Evolutionary conservation across 2,329 filamentous ascomycete species (phyloP).

Genomic region (Colletotrichum kahawae): DNA sequence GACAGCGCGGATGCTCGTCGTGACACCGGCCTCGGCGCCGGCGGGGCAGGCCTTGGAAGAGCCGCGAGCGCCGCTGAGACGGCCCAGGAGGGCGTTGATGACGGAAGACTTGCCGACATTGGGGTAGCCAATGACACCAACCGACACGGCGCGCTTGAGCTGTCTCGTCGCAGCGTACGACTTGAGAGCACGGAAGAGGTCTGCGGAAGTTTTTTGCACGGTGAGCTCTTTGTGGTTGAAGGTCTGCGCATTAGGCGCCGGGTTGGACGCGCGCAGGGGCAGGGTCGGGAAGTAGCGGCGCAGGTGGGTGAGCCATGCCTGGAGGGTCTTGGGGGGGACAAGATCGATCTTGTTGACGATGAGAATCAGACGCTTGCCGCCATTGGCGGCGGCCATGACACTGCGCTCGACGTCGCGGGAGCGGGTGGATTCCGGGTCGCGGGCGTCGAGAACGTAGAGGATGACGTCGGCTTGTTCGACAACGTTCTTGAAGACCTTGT

Average conservation of each 20-base stretch:
- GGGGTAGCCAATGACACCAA: slow-evolving; percentile 93
- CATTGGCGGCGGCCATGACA: slow-evolving; percentile 85
- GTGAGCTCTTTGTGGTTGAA: slow-evolving; percentile 93
- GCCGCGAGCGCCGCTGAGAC: slow-evolving; percentile 71
- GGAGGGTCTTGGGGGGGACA: slow-evolving; percentile 80
- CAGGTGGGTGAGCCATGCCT: slow-evolving; percentile 83
- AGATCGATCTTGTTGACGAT: slow-evolving; percentile 97
- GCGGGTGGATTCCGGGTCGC: slow-evolving; percentile 88
- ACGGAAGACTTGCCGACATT: slow-evolving; percentile 97
- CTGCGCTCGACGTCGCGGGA: slow-evolving; percentile 90
- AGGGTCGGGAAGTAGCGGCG: slow-evolving; percentile 91
- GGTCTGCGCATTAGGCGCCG: slow-evolving; percentile 83
- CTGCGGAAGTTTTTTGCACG: slow-evolving; percentile 82
- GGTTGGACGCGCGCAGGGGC: slow-evolving; percentile 82
- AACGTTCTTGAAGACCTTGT: slow-evolving; percentile 95
- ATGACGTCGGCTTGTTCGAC: slow-evolving; percentile 89
- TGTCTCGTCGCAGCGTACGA: slow-evolving; percentile 83
- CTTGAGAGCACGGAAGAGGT: slow-evolving; percentile 89
- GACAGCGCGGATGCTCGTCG: slow-evolving; percentile 84
- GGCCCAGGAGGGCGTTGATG: slow-evolving; percentile 87
- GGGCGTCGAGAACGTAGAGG: slow-evolving; percentile 90
- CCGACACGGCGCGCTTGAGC: slow-evolving; percentile 86
- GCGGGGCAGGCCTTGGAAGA: slow-evolving; percentile 76
- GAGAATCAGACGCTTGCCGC: slow-evolving; percentile 86
- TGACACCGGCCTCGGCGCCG: slow-evolving; percentile 91